These are phyloP conservation scores for Hypoxylon sp. DNA, from an alignment of 2,329 filamentous ascomycete species.

Conservation along the genomic window DNA sequence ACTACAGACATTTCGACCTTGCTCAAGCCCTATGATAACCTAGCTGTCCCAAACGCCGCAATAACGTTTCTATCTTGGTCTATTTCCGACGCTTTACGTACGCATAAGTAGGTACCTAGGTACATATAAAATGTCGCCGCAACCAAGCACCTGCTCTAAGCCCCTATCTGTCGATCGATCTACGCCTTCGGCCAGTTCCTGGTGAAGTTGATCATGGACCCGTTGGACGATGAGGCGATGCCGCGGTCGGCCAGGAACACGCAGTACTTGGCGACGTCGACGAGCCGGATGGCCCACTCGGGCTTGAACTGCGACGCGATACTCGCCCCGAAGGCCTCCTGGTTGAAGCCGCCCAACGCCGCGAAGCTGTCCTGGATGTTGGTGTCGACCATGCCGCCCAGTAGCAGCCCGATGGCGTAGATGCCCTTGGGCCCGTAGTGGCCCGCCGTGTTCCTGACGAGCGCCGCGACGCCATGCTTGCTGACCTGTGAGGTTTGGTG, in stretches of 20 bases:
- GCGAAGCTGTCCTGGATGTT: constrained; percentile 62
- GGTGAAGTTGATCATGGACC: constrained; percentile 35
- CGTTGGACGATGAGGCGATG: constrained; percentile 35
- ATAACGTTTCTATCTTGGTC: neutral
- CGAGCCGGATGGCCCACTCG: constrained; percentile 49
- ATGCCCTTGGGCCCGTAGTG: constrained; percentile 67
- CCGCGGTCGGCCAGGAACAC: constrained; percentile 37
- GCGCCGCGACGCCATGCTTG: constrained; percentile 64
- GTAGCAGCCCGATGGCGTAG: constrained; percentile 60
- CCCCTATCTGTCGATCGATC: neutral
- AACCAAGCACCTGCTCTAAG: neutral
- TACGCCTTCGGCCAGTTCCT: constrained; percentile 33
- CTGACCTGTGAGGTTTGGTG: constrained; percentile 55
- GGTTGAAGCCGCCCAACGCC: constrained; percentile 48
- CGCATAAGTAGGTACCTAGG: too few species aligned
- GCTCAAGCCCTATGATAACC: neutral
- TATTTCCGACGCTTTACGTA: neutral
- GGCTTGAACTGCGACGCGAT: constrained; percentile 48
- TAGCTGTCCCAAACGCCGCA: neutral
- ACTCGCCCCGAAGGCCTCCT: constrained; percentile 47
- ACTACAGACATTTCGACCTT: neutral
- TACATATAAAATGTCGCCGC: too few species aligned
- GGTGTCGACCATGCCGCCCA: constrained; percentile 64
- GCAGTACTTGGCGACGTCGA: constrained; percentile 53
- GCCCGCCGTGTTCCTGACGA: constrained; percentile 69